Evolutionary conservation across 2,329 filamentous ascomycete genomes (phyloP).

Genomic region (Metarhizium guizhouense): DNA sequence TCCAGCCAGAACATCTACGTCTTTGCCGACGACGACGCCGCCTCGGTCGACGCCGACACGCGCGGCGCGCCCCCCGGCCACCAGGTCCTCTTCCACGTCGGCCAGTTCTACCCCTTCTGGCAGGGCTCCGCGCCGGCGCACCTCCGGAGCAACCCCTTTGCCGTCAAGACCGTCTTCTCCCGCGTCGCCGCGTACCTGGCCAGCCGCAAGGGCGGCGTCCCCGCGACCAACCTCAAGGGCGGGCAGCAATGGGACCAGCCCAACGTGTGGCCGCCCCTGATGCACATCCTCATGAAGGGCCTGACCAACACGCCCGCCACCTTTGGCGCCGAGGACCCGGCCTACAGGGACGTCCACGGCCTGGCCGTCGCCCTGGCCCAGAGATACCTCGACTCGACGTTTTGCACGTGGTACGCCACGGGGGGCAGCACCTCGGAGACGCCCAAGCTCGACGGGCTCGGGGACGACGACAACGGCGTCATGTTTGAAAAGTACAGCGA

Average conservation of each 20-base stretch:
- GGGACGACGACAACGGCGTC: slow-evolving; percentile 38
- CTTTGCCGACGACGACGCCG: slow-evolving; percentile 34
- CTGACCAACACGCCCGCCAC: slow-evolving; percentile 51
- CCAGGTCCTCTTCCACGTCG: slow-evolving; percentile 48
- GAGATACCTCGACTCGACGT: slow-evolving; percentile 57
- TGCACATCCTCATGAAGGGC: slow-evolving; percentile 55
- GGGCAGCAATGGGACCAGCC: slow-evolving; percentile 64
- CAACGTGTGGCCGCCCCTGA: slow-evolving; percentile 60
- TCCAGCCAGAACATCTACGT: slow-evolving; percentile 45
- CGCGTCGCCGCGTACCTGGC: slow-evolving; percentile 46
- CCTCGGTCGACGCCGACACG: slow-evolving; percentile 13
- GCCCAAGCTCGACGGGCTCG: slow-evolving; percentile 39
- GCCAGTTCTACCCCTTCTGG: slow-evolving; percentile 63
- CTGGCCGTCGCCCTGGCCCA: slow-evolving; percentile 52
- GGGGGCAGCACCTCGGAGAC: slow-evolving; percentile 49
- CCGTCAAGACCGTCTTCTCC: slow-evolving; percentile 44
- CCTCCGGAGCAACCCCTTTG: slow-evolving; percentile 49
- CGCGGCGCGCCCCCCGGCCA: slow-evolving; percentile 40
- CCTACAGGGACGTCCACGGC: slow-evolving; percentile 43
- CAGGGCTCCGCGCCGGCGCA: slow-evolving; percentile 50
- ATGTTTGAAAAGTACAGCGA: slow-evolving; percentile 66
- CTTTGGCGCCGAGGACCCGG: slow-evolving; percentile 41
- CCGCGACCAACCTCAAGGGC: slow-evolving; percentile 51
- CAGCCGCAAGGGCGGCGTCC: slow-evolving; percentile 44
- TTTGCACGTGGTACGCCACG: slow-evolving; percentile 62